phyloP scores from a whole-genome alignment of 2,329 filamentous ascomycete species.

The Lithohypha guttulata region DNA sequence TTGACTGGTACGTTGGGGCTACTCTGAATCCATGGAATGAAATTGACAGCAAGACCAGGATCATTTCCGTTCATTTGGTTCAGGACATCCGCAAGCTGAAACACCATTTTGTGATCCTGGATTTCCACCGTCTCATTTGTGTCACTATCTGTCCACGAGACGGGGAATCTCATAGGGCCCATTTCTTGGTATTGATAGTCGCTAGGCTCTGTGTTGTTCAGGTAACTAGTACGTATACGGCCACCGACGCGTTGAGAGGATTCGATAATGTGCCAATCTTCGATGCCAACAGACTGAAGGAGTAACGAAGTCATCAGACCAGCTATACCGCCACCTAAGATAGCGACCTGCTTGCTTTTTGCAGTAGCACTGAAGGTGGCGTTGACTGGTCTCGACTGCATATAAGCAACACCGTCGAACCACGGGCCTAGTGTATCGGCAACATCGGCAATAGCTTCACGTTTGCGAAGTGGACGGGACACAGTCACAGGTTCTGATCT shows the following conservation, averaged over 20 bases:
- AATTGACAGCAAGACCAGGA: slow-evolving; percentile 30
- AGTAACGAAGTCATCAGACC: slow-evolving; percentile 48
- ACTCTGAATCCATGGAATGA: slow-evolving; percentile 34
- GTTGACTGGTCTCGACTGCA: slow-evolving; percentile 25
- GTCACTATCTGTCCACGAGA: slow-evolving; percentile 31
- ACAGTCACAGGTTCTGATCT: background rate
- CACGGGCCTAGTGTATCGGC: slow-evolving; percentile 31
- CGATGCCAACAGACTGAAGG: slow-evolving; percentile 35
- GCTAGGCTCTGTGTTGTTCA: slow-evolving; percentile 30
- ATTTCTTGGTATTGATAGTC: slow-evolving; percentile 33
- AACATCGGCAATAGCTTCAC: slow-evolving; percentile 24
- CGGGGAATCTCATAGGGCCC: slow-evolving; percentile 37
- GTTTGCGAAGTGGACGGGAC: slow-evolving; percentile 10
- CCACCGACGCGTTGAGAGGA: slow-evolving; percentile 34
- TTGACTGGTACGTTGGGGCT: slow-evolving; percentile 44
- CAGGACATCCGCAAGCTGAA: slow-evolving; percentile 33
- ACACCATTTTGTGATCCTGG: slow-evolving; percentile 35
- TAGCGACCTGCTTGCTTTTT: slow-evolving; percentile 44
- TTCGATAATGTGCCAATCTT: slow-evolving; percentile 37
- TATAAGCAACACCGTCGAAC: slow-evolving; percentile 32
- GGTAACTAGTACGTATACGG: slow-evolving; percentile 34
- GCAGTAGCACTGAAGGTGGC: slow-evolving; percentile 24
- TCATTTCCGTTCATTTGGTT: slow-evolving; percentile 31
- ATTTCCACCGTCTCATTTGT: slow-evolving; percentile 34
- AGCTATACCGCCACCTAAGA: slow-evolving; percentile 73